These are phyloP conservation scores for Monosporascus sp. DNA, from an alignment of 2,329 filamentous ascomycete genomes.

Conservation along the genomic window DNA sequence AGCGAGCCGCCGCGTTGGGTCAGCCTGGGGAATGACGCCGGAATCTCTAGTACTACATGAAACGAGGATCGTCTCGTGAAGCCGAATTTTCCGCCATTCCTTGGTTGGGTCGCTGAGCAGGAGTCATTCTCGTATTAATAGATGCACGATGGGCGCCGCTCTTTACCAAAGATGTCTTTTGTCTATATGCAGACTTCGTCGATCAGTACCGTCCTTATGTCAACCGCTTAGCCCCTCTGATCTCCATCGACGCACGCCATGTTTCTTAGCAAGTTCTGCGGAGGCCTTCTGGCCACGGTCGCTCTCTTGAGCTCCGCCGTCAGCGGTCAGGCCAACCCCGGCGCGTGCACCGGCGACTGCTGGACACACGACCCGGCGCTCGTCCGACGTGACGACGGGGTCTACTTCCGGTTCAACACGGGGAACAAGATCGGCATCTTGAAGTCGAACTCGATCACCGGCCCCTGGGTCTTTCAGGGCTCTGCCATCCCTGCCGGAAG, in stretches of 20 bases:
- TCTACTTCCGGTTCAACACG: slow-evolving; percentile 38
- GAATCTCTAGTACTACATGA: no score
- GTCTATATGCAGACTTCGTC: no score
- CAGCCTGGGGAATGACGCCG: no score
- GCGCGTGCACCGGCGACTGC: slow-evolving; percentile 32
- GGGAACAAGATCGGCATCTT: slow-evolving; percentile 34
- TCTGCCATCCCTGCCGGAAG: slow-evolving; percentile 32
- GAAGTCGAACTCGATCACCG: slow-evolving; percentile 30
- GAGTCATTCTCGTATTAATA: no score
- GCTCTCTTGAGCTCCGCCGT: slow-evolving; percentile 1
- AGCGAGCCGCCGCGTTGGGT: no score
- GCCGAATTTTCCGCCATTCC: no score
- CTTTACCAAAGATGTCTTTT: no score
- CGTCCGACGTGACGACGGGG: slow-evolving; percentile 32
- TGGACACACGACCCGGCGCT: slow-evolving; percentile 35
- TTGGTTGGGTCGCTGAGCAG: no score
- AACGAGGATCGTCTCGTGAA: no score
- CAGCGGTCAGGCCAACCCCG: slow-evolving; percentile 24
- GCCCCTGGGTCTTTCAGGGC: slow-evolving; percentile 38
- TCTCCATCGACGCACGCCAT: background rate
- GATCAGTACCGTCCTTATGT: no score
- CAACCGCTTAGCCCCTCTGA: background rate
- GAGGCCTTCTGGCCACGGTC: slow-evolving; percentile 12
- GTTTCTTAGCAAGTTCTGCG: background rate
- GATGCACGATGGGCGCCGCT: no score